phyloP scores from a whole-genome alignment of 495 filamentous ascomycete species.

The Podospora australis region DNA sequence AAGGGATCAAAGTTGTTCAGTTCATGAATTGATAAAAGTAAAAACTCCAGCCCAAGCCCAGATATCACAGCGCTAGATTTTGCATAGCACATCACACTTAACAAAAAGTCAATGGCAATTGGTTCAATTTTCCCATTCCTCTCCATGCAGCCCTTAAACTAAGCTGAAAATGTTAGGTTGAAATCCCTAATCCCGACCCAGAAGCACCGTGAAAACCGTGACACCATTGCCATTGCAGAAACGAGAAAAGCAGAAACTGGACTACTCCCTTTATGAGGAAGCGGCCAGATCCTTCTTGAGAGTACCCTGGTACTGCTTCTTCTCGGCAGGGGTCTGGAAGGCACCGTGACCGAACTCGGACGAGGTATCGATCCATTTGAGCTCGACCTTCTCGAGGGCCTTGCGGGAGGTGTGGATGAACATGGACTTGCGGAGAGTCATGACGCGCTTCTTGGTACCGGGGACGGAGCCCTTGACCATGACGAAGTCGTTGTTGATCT shows the following conservation, averaged over 20 bases:
- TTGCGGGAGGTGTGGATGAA: conserved; percentile 93
- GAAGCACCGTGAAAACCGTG: conserved; percentile 42
- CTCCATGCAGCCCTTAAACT: conserved; percentile 41
- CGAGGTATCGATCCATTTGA: conserved; percentile 99
- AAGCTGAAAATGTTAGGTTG: conserved; percentile 36
- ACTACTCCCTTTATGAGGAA: conserved; percentile 51
- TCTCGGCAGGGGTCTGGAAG: conserved; percentile 97
- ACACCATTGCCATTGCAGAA: conserved; percentile 50
- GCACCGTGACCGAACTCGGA: conserved; percentile 99
- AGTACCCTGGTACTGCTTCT: conserved; percentile 87
- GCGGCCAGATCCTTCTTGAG: conserved; percentile 95
- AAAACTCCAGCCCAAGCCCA: no score
- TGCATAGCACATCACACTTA: background rate
- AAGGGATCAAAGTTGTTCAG: background rate
- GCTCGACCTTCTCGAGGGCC: conserved; percentile 96
- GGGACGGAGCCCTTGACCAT: conserved; percentile 96
- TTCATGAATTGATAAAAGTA: no score
- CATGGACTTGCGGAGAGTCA: conserved; percentile 99
- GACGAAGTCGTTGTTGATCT: conserved; percentile 99
- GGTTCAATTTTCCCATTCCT: conserved; percentile 34
- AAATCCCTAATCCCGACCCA: conserved; percentile 37
- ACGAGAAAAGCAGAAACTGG: conserved; percentile 36
- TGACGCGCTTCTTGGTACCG: conserved; percentile 98
- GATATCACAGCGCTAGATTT: no score
- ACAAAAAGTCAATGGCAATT: conserved; percentile 18